phyloP scores from a whole-genome alignment of 257 asterid genomes.

The Nicotiana undulata region DNA sequence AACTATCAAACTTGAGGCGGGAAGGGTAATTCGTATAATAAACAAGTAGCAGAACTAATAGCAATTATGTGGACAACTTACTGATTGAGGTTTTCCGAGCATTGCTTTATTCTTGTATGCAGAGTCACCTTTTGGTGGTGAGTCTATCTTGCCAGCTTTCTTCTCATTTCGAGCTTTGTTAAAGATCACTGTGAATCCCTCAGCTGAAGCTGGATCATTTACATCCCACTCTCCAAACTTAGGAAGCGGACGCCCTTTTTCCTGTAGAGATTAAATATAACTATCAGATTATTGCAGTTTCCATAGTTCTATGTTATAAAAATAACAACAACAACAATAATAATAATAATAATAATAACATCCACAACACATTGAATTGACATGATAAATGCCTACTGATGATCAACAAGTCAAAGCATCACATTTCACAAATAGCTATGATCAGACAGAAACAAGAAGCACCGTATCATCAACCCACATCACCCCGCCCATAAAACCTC shows the following conservation, averaged over 20 bases:
- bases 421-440: no score
- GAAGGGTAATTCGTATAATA: not conserved
- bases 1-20: not conserved
- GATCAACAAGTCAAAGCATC: not conserved
- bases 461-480: not conserved
- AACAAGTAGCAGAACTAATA: not conserved
- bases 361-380: not conserved
- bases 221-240: conserved; percentile 79
- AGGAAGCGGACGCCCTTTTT: conserved; percentile 49
- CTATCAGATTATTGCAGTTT: not conserved
- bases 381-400: not conserved
- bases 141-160: conserved; percentile 47
- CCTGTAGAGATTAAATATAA: conserved; percentile 19
- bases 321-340: no score
- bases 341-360: no score
- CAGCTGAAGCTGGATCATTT: conserved; percentile 61
- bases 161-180: conserved; percentile 59
- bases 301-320: not conserved
- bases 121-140: conserved; percentile 43
- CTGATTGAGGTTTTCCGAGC: conserved; percentile 65
- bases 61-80: conserved; percentile 25
- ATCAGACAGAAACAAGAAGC: not conserved
- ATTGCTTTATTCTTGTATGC: conserved; percentile 36
- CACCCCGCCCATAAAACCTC: not conserved
- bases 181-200: conserved; percentile 65